Conservation (phyloP, 306 rosid species). For the Mimosa pudica region DNA sequence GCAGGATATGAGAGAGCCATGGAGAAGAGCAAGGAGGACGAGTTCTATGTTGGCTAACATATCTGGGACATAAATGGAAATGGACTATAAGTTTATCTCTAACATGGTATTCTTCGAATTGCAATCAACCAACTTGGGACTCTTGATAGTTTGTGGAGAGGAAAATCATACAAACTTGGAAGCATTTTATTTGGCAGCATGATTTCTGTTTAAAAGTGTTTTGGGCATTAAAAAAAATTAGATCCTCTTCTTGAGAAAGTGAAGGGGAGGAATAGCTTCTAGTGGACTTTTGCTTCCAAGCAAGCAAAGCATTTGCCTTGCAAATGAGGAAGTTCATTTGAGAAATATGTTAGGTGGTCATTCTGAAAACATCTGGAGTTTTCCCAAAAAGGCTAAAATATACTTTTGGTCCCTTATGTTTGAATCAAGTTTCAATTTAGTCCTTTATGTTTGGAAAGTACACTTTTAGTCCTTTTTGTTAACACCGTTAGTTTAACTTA, state of each 20-base stretch:
- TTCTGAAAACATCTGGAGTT: not conserved
- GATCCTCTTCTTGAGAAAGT: not conserved
- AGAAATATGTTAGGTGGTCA: not conserved
- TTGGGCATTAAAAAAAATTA: not conserved
- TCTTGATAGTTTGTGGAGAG: slow-evolving; percentile 5
- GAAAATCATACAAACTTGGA: slow-evolving; percentile 4
- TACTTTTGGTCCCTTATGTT: too few relatives aligned
- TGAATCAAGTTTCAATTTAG: too few relatives aligned
- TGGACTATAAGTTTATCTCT: slow-evolving; percentile 27
- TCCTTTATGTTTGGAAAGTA: too few relatives aligned
- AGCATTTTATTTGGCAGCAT: slow-evolving; percentile 27
- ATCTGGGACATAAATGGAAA: slow-evolving; percentile 22
- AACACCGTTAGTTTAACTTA: too few relatives aligned
- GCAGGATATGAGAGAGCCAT: slow-evolving; percentile 43
- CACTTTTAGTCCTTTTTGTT: too few relatives aligned
- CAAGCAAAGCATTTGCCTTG: slow-evolving; percentile 26
- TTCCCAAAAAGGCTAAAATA: too few relatives aligned
- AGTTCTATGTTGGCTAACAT: slow-evolving; percentile 49
- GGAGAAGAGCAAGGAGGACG: slow-evolving; percentile 44
- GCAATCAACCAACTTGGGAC: slow-evolving; percentile 34
- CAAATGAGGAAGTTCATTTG: not conserved
- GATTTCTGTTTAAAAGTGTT: not conserved
- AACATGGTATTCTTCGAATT: slow-evolving; percentile 42
- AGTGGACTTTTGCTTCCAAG: slow-evolving; percentile 14
- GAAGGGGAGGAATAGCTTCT: not conserved